phyloP scores from a whole-genome alignment of 345 rosid genomes.

The Raphanus raphanistrum region DNA sequence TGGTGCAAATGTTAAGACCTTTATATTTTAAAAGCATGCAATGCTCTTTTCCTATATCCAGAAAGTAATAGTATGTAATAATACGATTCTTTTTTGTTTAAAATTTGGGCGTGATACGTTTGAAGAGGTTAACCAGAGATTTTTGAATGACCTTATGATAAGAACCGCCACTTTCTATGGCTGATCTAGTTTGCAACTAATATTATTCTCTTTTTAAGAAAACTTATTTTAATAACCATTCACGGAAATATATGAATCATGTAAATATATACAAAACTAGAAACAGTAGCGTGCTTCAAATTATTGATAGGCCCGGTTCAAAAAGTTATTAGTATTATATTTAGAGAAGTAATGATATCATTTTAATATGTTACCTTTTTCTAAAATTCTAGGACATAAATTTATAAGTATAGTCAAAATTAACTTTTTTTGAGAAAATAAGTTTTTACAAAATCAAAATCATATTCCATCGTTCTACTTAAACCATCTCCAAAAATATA shows the following conservation, averaged over 20 bases:
- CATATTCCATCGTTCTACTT: no score
- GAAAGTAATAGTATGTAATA: conserved; percentile 13
- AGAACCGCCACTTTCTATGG: conserved; percentile 32
- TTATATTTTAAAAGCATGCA: conserved; percentile 13
- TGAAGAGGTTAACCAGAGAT: conserved; percentile 9
- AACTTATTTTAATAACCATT: background rate
- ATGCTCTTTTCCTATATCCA: conserved; percentile 2
- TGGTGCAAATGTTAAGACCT: background rate
- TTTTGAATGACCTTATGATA: conserved; percentile 22
- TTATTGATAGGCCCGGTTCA: background rate
- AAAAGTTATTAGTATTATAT: no score
- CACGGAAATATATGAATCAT: background rate
- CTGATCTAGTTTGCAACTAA: conserved; percentile 8
- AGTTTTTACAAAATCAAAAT: no score
- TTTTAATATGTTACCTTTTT: no score
- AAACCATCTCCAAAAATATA: no score
- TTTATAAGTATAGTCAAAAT: background rate
- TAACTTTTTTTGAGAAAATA: no score
- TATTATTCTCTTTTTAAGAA: background rate
- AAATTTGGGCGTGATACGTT: background rate
- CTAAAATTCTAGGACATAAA: background rate
- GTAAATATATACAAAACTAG: background rate
- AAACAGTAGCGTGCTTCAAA: background rate
- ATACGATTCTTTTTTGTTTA: background rate
- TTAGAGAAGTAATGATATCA: background rate